A percentile compares a stretch with the other conserved stretches of the same genome.
Evolutionary conservation across 768 basidiomycete genomes (phyloP).

Genomic region (Naematelia aurantialba): DNA sequence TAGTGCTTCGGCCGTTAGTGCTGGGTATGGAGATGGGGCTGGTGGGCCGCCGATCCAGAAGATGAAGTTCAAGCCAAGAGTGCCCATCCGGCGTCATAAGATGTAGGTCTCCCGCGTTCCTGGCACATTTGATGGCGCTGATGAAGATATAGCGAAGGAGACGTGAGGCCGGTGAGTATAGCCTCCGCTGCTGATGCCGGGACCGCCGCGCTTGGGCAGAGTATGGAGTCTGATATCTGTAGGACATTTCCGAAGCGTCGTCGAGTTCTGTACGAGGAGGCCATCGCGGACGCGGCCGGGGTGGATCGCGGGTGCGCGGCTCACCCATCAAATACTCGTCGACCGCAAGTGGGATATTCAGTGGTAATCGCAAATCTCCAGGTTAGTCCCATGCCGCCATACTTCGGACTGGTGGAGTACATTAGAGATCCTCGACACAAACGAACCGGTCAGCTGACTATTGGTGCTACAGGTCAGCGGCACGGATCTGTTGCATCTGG

Average conservation of each 20-base stretch:
- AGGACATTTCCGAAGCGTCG: background rate
- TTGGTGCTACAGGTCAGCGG: background rate
- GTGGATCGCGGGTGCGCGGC: slow-evolving; percentile 10
- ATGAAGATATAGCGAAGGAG: slow-evolving; percentile 23
- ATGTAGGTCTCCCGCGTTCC: slow-evolving; percentile 18
- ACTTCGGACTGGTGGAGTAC: background rate
- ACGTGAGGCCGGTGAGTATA: slow-evolving; percentile 36
- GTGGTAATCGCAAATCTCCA: background rate
- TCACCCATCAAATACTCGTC: background rate
- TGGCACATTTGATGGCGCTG: slow-evolving; percentile 3
- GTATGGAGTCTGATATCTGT: background rate
- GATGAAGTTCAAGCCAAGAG: slow-evolving; percentile 44
- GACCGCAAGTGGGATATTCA: background rate
- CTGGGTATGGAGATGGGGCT: background rate
- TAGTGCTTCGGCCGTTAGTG: background rate
- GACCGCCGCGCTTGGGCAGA: background rate
- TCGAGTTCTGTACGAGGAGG: slow-evolving; percentile 19
- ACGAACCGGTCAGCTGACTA: background rate
- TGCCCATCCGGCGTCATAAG: slow-evolving; percentile 35
- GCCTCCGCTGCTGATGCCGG: background rate
- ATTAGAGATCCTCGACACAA: too few relatives aligned
- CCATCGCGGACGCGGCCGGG: slow-evolving; percentile 18
- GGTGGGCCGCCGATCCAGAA: slow-evolving; percentile 10
- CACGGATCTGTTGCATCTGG: background rate
- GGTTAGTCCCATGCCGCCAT: background rate